Conservation (phyloP, 2,329 filamentous ascomycete genomes). For the Alternaria triticimaculans region DNA sequence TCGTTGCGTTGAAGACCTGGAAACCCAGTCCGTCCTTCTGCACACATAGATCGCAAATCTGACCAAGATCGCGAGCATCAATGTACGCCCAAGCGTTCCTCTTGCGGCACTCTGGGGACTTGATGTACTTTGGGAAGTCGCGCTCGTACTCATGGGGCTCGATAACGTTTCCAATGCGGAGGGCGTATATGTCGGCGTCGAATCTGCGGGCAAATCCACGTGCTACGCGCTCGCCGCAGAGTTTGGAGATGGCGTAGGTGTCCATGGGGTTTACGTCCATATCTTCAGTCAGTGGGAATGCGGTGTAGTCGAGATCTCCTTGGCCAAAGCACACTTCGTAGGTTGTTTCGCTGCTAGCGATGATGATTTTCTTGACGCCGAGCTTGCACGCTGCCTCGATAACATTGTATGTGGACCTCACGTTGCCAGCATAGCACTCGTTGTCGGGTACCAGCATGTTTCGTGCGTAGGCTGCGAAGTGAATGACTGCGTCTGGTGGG, state of each 20-base stretch:
- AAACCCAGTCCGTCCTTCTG: constrained; percentile 64
- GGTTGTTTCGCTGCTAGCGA: constrained; percentile 65
- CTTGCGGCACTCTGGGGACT: constrained; percentile 59
- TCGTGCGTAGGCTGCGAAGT: constrained; percentile 65
- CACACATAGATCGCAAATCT: constrained; percentile 65
- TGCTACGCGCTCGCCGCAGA: constrained; percentile 65
- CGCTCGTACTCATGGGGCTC: constrained; percentile 66
- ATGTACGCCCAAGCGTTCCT: constrained; percentile 69
- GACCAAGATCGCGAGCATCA: constrained; percentile 66
- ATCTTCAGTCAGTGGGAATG: constrained; percentile 66
- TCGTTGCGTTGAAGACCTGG: constrained; percentile 70
- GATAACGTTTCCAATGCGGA: constrained; percentile 68
- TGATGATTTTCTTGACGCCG: constrained; percentile 67
- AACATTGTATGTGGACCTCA: constrained; percentile 65
- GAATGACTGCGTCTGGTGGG: constrained; percentile 66
- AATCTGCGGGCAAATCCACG: constrained; percentile 64
- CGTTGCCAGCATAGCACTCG: constrained; percentile 64
- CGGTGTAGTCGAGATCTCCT: constrained; percentile 62
- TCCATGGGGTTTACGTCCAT: constrained; percentile 68
- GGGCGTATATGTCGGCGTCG: constrained; percentile 63
- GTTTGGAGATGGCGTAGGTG: constrained; percentile 66
- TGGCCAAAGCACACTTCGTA: constrained; percentile 69
- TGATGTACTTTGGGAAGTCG: constrained; percentile 61
- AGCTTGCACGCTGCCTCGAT: constrained; percentile 69
- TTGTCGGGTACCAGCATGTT: constrained; percentile 69